Base-by-base conservation (phyloP, 495 filamentous ascomycete species). In the Oidiodendron maius region DNA sequence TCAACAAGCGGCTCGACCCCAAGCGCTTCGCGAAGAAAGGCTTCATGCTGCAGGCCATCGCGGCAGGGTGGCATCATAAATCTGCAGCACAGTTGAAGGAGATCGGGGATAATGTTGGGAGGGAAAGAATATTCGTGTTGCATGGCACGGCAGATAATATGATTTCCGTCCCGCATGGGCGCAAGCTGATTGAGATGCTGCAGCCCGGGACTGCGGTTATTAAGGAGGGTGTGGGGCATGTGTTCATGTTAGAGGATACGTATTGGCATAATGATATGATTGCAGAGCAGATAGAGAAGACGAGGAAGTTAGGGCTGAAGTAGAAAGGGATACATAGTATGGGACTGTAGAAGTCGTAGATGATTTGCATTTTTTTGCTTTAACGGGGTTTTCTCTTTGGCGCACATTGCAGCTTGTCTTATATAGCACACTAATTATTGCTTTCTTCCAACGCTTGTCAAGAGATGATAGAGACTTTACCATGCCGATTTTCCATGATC, bases 61-160 rank as follows among this genome's bases (percentile, higher is more conserved):
- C 89, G 3, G 86, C 84, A 1, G 81, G 79, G 11, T 91, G 86
- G 79, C 89, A 95, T 63, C 67, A 79, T 59, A 91, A 93, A 64
- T 75, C 67, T 4, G 54, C 74, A 0, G 73, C 62, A 39, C 82
- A 91, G 63, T 61, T 95, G 36, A 68, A 62, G 48, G 62, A 69
- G 40, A 56, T 95, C 20, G 86, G 70, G 0, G 77, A 87, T 52
- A 60, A 59, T 40, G 76, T 95, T 1, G 85, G 86, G 2, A 69
- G 84, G 23, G 75, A 85, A 59, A 65, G 87, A 44, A 90, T 95
- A 52, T 57, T 83, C 52, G 77, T 91, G 1, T 54, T 87, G 56
- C 87, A 91, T 61, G 89, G 89, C 13, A 82, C 77, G 6, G 60
- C 64, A 12, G 89, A 94, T 70, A 68, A 69, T 4, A 87, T 94